A percentile compares a stretch with the other conserved stretches of the same genome.
phyloP scores from a whole-genome alignment of 2,329 filamentous ascomycete species.

The Colletotrichum sp. region DNA sequence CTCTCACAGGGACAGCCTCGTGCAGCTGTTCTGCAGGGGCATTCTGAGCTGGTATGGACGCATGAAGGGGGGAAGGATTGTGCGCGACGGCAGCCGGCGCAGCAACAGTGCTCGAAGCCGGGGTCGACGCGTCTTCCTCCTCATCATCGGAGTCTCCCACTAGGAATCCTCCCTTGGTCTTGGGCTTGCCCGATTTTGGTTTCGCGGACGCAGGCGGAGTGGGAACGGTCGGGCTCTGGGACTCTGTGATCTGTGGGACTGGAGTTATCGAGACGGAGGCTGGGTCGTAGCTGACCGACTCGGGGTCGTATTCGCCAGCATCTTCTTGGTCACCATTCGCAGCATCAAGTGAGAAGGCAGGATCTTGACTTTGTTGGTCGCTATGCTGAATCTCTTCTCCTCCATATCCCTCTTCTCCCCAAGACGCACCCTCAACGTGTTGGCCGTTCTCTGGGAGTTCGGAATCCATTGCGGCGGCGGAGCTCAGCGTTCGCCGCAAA shows the following conservation, averaged over 20 bases:
- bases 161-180: slow-evolving; percentile 64
- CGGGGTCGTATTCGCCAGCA: slow-evolving; percentile 57
- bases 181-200: slow-evolving; percentile 54
- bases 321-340: slow-evolving; percentile 46
- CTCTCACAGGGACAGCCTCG: slow-evolving; percentile 23
- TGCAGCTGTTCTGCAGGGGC: slow-evolving; percentile 21
- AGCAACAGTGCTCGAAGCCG: slow-evolving; percentile 2
- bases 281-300: slow-evolving; percentile 49
- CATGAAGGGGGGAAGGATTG: not conserved
- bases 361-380: slow-evolving; percentile 58
- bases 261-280: slow-evolving; percentile 53
- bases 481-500: not conserved
- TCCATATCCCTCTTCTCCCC: slow-evolving; percentile 59
- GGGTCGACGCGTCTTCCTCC: slow-evolving; percentile 45
- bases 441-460: slow-evolving; percentile 21
- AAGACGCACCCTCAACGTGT: slow-evolving; percentile 46
- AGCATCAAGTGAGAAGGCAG: slow-evolving; percentile 45
- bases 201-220: slow-evolving; percentile 13
- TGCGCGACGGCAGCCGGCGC: not conserved
- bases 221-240: slow-evolving; percentile 30
- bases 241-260: slow-evolving; percentile 31
- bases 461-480: slow-evolving; percentile 13
- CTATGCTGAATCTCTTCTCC: slow-evolving; percentile 60
- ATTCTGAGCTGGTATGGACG: slow-evolving; percentile 13
- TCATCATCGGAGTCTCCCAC: slow-evolving; percentile 66